phyloP scores from a whole-genome alignment of 345 rosid species.

The Pistacia vera region DNA sequence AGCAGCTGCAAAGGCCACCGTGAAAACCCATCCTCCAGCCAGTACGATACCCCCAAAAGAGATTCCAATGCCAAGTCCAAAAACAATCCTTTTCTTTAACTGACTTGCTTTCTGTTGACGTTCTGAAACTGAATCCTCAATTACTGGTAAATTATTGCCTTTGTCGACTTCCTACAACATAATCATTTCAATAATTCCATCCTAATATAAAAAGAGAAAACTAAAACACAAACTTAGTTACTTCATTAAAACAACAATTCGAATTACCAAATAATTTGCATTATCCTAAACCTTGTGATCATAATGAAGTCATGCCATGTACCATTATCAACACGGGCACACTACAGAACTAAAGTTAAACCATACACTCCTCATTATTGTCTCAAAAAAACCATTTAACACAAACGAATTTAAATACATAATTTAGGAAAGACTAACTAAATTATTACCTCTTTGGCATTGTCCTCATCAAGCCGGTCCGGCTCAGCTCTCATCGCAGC shows the following conservation, averaged over 20 bases:
- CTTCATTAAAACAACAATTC: neutral
- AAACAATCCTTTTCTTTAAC: conserved; percentile 65
- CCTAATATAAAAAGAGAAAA: neutral
- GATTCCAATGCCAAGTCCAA: conserved; percentile 82
- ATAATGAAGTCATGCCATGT: too few relatives aligned
- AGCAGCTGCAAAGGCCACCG: conserved; percentile 58
- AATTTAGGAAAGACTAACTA: neutral
- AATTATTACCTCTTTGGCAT: conserved; percentile 40
- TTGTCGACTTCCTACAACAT: conserved; percentile 51
- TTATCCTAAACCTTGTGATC: neutral
- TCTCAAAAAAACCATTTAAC: neutral
- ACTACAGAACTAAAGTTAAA: neutral
- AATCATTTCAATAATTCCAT: conserved; percentile 28
- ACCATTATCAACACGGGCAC: neutral
- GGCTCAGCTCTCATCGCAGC: conserved; percentile 56
- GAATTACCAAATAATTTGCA: neutral
- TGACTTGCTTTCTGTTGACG: conserved; percentile 52
- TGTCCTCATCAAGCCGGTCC: conserved; percentile 45
- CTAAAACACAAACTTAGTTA: neutral
- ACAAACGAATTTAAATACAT: neutral
- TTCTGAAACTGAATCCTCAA: conserved; percentile 36
- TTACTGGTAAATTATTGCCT: conserved; percentile 30
- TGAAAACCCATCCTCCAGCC: conserved; percentile 91
- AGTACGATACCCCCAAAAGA: conserved; percentile 72
- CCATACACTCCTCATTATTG: neutral